Evolutionary conservation across 495 filamentous ascomycete species (phyloP).

Genomic region (Staphylotrichum tortipilum): DNA sequence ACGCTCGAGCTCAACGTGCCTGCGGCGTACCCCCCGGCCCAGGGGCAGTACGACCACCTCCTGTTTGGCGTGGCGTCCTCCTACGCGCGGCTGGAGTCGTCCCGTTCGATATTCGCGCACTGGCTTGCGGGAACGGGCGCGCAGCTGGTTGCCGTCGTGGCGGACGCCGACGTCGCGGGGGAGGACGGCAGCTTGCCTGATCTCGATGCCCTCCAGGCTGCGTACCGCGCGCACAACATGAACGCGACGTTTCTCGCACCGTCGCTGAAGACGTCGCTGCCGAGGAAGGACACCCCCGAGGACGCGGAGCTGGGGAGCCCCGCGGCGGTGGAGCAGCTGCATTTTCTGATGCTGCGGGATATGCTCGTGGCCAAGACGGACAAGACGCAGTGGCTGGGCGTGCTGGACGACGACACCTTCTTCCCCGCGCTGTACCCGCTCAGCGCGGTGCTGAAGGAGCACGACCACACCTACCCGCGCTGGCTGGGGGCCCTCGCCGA

Average conservation of each 20-base stretch:
- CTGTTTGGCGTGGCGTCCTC: constrained; percentile 53
- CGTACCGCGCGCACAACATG: constrained; percentile 37
- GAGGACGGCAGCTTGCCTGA: constrained; percentile 3
- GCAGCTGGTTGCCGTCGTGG: constrained; percentile 47
- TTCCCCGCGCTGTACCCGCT: constrained; percentile 56
- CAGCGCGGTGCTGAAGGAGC: constrained; percentile 32
- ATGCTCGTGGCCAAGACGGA: constrained; percentile 45
- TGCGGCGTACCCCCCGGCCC: constrained; percentile 16
- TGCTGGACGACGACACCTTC: constrained; percentile 70
- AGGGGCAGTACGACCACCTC: constrained; percentile 24
- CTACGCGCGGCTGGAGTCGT: constrained; percentile 46
- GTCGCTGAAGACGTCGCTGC: constrained; percentile 31
- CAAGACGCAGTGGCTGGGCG: constrained; percentile 53
- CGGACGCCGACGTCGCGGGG: constrained; percentile 39
- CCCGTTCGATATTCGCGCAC: constrained; percentile 47
- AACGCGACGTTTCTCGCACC: constrained; percentile 47
- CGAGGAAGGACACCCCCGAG: constrained; percentile 5
- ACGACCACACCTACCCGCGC: constrained; percentile 43
- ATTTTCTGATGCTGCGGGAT: constrained; percentile 53
- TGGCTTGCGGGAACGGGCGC: constrained; percentile 52
- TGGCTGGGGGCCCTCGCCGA: constrained; percentile 61
- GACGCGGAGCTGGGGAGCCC: neutral
- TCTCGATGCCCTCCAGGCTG: constrained; percentile 14
- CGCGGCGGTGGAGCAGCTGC: constrained; percentile 45
- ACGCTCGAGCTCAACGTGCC: constrained; percentile 28